Evolutionary conservation across 1,139 yeast species (phyloP).

Genomic region (Hemisphaericaspora xylofermentans): DNA sequence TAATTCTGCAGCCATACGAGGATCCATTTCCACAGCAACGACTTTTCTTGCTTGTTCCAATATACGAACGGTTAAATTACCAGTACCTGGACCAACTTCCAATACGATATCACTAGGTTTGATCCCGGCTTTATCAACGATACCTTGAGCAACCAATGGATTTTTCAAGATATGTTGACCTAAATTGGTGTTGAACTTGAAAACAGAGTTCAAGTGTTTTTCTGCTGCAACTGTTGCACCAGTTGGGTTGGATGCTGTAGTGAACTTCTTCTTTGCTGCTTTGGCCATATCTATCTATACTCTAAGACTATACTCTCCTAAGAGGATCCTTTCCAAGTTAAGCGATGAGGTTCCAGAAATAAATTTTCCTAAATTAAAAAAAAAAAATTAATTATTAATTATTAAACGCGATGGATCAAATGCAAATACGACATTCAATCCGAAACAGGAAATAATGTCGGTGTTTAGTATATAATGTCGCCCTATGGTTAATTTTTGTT

Average conservation of each 20-base stretch:
- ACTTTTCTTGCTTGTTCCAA: conserved; percentile 90
- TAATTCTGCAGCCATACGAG: conserved; percentile 98
- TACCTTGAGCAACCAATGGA: conserved; percentile 96
- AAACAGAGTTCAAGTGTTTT: conserved; percentile 75
- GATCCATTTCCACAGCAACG: conserved; percentile 97
- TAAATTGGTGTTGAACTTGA: conserved; percentile 92
- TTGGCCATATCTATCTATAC: conserved; percentile 43
- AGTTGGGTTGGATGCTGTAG: conserved; percentile 40
- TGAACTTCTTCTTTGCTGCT: conserved; percentile 53
- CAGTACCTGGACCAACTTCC: conserved; percentile 99
- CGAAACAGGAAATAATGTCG: no score
- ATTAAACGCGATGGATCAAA: no score
- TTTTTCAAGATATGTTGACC: conserved; percentile 97
- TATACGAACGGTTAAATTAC: conserved; percentile 91
- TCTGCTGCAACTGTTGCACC: conserved; percentile 61
- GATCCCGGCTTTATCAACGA: conserved; percentile 92
- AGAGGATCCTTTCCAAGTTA: neutral
- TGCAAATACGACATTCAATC: no score
- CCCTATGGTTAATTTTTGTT: no score
- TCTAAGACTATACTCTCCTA: neutral
- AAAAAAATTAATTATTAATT: no score
- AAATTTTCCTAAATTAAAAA: no score
- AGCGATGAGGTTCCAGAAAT: neutral
- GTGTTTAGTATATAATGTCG: no score
- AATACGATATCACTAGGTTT: conserved; percentile 89